Evolutionary conservation across 2,329 filamentous ascomycete species (phyloP), one percentile per base, ranked within the genome.

Genomic region (Byssochlamys sp.): DNA sequence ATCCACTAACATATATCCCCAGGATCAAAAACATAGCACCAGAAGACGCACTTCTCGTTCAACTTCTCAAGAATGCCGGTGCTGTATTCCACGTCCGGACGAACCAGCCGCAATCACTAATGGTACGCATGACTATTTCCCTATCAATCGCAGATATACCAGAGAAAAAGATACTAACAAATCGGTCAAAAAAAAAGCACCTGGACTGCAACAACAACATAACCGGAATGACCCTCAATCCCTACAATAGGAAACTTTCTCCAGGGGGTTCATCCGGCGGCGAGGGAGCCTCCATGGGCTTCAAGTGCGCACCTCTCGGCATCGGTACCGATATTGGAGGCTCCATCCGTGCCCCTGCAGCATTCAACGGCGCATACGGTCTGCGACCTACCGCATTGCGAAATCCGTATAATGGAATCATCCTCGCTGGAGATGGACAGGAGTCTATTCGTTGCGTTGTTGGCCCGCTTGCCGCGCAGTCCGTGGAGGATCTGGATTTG

Each of bases 261-360:
- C 68, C 71, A 0, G 76, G 76, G 0, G 76, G 76, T 1, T 76
- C 75, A 0, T 76, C 73, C 2, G 77, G 76, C 3, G 76, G 75
- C 7, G 77, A 79, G 55, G 75, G 74, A 1, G 74, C 73, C 5
- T 71, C 75, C 2, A 66, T 74, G 48, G 73, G 72, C 1, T 73
- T 78, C 29, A 67, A 70, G 49, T 75, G 75, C 31, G 73, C 74
- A 3, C 67, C 70, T 1, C 59, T 79, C 29, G 77, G 76, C 3
- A 64, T 80, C 24, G 78, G 77, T 1, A 76, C 74, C 4, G 77
- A 80, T 57, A 78, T 79, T 14, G 78, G 76, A 0, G 77, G 78
- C 2, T 77, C 74, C 5, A 73, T 80, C 27, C 70, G 77, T 6
- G 68, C 69, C 3, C 77, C 77, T 0, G 76, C 77, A 0, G 73